These are phyloP conservation scores for Gomphus bonarii DNA, from an alignment of 1,284 basidiomycete species.

Conservation along the genomic window DNA sequence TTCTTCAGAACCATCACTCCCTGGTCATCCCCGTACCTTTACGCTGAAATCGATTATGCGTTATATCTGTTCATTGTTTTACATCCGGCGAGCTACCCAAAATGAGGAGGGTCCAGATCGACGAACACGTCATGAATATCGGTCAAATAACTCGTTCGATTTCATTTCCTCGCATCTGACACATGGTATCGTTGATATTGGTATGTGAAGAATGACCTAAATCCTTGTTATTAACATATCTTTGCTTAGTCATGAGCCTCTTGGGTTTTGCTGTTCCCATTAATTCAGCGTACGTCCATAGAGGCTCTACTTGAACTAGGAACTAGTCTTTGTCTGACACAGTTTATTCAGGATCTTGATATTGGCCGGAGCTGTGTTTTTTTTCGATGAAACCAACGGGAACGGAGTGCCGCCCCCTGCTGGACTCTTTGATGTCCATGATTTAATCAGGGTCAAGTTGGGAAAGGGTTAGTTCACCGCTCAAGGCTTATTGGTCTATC, in stretches of 20 bases:
- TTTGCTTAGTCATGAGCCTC: conserved; percentile 30
- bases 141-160: conserved; percentile 54
- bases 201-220: conserved; percentile 26
- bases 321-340: background rate
- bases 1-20: conserved; percentile 17
- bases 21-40: background rate
- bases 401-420: conserved; percentile 31
- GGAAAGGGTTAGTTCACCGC: conserved; percentile 45
- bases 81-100: conserved; percentile 17
- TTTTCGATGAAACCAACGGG: conserved; percentile 36
- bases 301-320: background rate
- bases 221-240: background rate
- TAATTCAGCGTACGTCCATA: conserved; percentile 56
- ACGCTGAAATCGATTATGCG: conserved; percentile 8
- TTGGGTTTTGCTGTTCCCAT: conserved; percentile 81
- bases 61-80: conserved; percentile 20
- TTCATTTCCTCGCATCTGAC: conserved; percentile 72
- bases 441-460: conserved; percentile 54
- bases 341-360: conserved; percentile 46
- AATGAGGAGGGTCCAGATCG: conserved; percentile 17
- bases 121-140: conserved; percentile 34
- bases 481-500: background rate
- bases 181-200: conserved; percentile 65
- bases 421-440: conserved; percentile 75
- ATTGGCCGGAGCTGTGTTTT: conserved; percentile 66